Base-by-base conservation (phyloP, 2,329 filamentous ascomycete species). In the Colletotrichum sp. region DNA sequence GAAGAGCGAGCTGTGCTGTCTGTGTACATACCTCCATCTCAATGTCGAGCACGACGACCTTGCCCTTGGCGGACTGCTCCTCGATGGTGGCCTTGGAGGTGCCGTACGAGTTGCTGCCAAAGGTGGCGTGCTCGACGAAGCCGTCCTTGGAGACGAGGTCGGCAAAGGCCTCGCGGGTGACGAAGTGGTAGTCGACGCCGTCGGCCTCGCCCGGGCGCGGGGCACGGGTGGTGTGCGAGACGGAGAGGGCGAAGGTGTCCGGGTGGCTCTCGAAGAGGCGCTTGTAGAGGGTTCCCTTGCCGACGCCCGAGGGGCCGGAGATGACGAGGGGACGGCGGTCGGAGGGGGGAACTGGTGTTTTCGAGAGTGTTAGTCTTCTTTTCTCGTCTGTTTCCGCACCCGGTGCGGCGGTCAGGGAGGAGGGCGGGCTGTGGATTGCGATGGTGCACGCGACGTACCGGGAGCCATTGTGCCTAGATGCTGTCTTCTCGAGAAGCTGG, bases 11-110 rank as follows among this genome's bases (percentile, higher is more conserved):
- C 16, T 44, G 39, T 18, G 36, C 36, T 44, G 3, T 44, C 16
- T 34, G 32, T 15, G 21, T 16, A 1, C 87, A 39, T 83, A 94
- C 93, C 91, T 98, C 96, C 95, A 98, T 98, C 89, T 98, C 96
- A 83, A 98, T 99, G 84, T 99, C 96, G 79, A 98, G 88, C 64
- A 98, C 92, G 77, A 96, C 96, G 57, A 96, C 92, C 81, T 90
- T 90, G 21, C 93, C 94, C 86, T 93, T 92, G 77, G 91, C 90
- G 3, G 90, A 90, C 83, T 96, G 93, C 81, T 95, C 92, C 84
- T 93, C 90, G 78, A 98, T 95, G 32, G 95, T 95, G 85, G 90
- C 89, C 82, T 95, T 93, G 83, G 92, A 95, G 7, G 96, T 98
- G 72, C 96, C 96, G 86, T 98, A 98, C 82, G 92, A 88, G 86